Conservation (phyloP, 257 asterid genomes). For the Nicotiana benthamiana region DNA sequence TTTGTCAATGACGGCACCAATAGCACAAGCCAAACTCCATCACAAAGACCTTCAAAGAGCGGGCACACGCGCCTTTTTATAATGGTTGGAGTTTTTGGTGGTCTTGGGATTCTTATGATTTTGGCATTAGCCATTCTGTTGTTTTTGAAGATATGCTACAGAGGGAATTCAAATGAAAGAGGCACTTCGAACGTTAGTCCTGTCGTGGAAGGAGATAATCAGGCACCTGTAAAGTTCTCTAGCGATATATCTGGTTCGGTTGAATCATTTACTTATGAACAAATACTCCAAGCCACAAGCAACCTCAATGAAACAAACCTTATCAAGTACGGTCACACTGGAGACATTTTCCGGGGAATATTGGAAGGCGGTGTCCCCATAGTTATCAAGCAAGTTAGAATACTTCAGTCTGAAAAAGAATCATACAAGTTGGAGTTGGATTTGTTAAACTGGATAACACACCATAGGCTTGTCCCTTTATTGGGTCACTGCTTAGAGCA, state of each 20-base stretch:
- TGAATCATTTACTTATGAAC: slow-evolving; percentile 40
- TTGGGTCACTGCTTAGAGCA: slow-evolving; percentile 61
- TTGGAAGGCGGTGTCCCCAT: slow-evolving; percentile 36
- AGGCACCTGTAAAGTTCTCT: slow-evolving; percentile 11
- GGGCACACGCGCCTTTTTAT: slow-evolving; percentile 19
- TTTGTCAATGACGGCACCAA: background rate
- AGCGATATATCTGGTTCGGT: slow-evolving; percentile 30
- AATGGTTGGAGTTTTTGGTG: slow-evolving; percentile 54
- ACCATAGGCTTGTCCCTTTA: slow-evolving; percentile 51
- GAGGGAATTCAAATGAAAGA: slow-evolving; percentile 1
- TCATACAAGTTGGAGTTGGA: slow-evolving; percentile 41
- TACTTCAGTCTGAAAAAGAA: slow-evolving; percentile 28
- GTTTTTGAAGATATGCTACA: slow-evolving; percentile 17
- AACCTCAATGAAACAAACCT: slow-evolving; percentile 40
- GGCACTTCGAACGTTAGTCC: slow-evolving; percentile 10
- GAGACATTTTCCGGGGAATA: slow-evolving; percentile 48
- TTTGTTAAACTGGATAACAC: slow-evolving; percentile 29
- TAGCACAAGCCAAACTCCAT: slow-evolving; percentile 1
- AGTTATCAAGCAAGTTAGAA: slow-evolving; percentile 52
- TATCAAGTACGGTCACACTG: slow-evolving; percentile 63
- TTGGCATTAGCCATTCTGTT: slow-evolving; percentile 19
- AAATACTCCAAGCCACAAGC: slow-evolving; percentile 43
- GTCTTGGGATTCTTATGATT: slow-evolving; percentile 40
- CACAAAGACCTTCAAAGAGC: background rate
- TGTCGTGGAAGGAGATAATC: slow-evolving; percentile 12